These are phyloP conservation scores for Coemansia sp. DNA, from an alignment of 192 early-diverging fungal genomes.

Conservation along the genomic window DNA sequence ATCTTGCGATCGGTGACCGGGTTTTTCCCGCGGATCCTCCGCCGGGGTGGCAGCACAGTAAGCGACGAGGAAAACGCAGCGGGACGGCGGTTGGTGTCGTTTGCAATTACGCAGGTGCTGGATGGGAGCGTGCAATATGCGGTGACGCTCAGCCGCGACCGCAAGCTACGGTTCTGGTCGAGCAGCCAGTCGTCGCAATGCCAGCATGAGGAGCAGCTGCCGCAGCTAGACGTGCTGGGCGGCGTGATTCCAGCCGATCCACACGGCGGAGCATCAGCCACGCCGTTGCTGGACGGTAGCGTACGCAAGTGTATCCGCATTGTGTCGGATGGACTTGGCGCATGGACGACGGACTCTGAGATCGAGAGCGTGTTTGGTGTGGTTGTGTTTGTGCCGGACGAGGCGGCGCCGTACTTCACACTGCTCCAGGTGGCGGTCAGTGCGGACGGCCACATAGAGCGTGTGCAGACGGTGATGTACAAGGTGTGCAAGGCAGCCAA, in stretches of 20 bases:
- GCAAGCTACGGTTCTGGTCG: constrained; percentile 51
- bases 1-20: constrained; percentile 36
- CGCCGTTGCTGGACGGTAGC: constrained; percentile 16
- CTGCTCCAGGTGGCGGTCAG: constrained; percentile 30
- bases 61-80: constrained; percentile 11
- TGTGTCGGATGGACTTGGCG: constrained; percentile 22
- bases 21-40: constrained; percentile 44
- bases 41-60: constrained; percentile 19
- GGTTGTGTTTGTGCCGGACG: constrained; percentile 54
- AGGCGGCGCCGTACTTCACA: constrained; percentile 52
- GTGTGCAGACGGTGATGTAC: constrained; percentile 44
- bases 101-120: constrained; percentile 34
- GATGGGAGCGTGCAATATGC: constrained; percentile 34
- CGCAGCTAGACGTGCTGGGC: constrained; percentile 41
- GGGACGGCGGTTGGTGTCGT: constrained; percentile 15
- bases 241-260: constrained; percentile 32
- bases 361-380: constrained; percentile 37
- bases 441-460: constrained; percentile 16
- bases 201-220: constrained; percentile 40
- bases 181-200: constrained; percentile 25
- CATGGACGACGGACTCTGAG: constrained; percentile 21
- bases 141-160: constrained; percentile 49
- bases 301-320: constrained; percentile 33
- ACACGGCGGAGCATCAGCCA: constrained; percentile 8
- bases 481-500: constrained; percentile 48